Evolutionary conservation across 345 rosid genomes (phyloP).

Genomic region (Pelargonium nanum): DNA sequence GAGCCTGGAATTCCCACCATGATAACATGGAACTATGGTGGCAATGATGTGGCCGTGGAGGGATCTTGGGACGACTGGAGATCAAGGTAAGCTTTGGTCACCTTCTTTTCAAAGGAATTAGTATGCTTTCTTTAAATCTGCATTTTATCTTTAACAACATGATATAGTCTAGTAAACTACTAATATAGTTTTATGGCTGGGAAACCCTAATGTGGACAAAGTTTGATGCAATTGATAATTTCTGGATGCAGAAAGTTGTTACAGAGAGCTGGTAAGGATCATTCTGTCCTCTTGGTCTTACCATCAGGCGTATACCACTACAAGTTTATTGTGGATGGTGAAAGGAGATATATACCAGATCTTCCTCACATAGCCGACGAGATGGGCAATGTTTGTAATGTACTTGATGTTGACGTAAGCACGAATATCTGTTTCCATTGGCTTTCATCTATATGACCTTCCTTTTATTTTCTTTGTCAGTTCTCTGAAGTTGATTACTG

Average conservation of each 20-base stretch:
- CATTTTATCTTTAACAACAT: not conserved
- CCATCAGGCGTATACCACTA: constrained; percentile 75
- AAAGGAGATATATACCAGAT: constrained; percentile 71
- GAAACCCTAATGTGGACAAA: not conserved
- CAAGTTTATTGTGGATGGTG: constrained; percentile 80
- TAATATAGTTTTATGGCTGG: not conserved
- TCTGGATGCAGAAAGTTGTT: constrained; percentile 50
- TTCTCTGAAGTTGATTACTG: not conserved
- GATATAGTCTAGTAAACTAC: too few species aligned
- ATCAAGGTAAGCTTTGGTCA: constrained; percentile 37
- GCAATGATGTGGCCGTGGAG: constrained; percentile 71
- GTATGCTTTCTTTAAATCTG: not conserved
- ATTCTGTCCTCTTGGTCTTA: constrained; percentile 66
- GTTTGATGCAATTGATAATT: constrained; percentile 5
- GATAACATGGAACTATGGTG: constrained; percentile 84
- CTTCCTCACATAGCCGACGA: constrained; percentile 66
- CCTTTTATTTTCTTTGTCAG: not conserved
- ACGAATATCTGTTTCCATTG: not conserved
- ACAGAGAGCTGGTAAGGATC: constrained; percentile 78
- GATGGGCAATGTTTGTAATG: constrained; percentile 54
- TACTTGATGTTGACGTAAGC: constrained; percentile 79
- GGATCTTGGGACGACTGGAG: constrained; percentile 95
- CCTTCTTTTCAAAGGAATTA: too few species aligned
- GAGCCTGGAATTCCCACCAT: constrained; percentile 68
- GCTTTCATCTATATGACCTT: not conserved